These are phyloP conservation scores for Syncephalastrum sp. DNA, from an alignment of 371 early-diverging fungal species.

Conservation along the genomic window DNA sequence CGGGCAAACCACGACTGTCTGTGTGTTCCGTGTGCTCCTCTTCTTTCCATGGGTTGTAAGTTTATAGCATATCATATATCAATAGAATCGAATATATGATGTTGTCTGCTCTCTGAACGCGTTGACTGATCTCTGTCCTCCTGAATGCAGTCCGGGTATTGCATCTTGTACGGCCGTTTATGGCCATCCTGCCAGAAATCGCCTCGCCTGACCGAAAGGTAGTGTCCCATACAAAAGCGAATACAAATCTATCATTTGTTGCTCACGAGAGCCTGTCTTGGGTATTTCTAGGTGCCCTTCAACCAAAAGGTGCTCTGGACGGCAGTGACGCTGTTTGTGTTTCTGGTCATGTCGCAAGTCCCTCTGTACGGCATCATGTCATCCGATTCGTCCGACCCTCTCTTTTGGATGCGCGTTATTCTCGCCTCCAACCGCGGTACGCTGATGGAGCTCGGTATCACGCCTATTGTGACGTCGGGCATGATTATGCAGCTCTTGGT, in stretches of 20 bases:
- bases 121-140: no score
- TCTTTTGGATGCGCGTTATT: constrained; percentile 99
- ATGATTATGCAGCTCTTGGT: constrained; percentile 99
- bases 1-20: no score
- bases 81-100: no score
- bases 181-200: constrained; percentile 98
- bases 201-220: constrained; percentile 96
- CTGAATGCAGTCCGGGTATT: constrained; percentile 83
- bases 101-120: no score
- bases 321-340: constrained; percentile 96
- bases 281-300: constrained; percentile 81
- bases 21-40: no score
- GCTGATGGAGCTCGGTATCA: constrained; percentile 99
- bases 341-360: constrained; percentile 99
- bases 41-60: no score
- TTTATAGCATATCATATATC: no score
- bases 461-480: constrained; percentile 99
- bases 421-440: constrained; percentile 99
- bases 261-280: constrained; percentile 7
- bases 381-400: constrained; percentile 95
- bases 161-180: constrained; percentile 97
- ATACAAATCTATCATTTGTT: neutral
- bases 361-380: constrained; percentile 99
- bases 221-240: neutral
- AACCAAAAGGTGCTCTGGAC: constrained; percentile 99